Evolutionary conservation across 2,329 filamentous ascomycete genomes (phyloP).

Genomic region (Aspergillus tamarii): DNA sequence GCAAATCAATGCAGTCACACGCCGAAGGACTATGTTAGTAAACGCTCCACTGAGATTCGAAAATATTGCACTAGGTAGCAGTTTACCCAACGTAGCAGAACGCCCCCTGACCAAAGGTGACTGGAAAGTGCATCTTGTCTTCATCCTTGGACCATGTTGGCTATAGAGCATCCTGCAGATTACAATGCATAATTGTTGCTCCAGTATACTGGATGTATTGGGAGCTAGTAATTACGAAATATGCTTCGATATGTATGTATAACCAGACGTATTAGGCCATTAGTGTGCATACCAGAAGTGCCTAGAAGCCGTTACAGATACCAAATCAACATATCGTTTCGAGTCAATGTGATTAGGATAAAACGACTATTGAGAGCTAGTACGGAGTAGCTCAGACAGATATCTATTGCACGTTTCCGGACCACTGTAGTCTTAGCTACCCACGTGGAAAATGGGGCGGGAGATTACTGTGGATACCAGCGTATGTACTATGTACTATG

Average conservation of each 20-base stretch:
- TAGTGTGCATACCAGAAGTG: background rate
- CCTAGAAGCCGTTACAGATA: background rate
- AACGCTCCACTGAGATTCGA: background rate
- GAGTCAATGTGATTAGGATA: slow-evolving; percentile 20
- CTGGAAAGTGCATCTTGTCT: too few relatives aligned
- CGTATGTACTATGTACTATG: background rate
- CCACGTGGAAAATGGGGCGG: background rate
- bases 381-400: background rate
- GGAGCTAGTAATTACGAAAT: background rate
- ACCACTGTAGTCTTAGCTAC: background rate
- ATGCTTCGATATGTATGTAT: background rate
- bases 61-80: background rate
- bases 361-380: slow-evolving; percentile 10
- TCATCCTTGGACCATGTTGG: too few relatives aligned
- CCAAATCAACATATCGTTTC: background rate
- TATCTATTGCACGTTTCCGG: background rate
- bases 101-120: slow-evolving; percentile 6
- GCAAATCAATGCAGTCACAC: background rate
- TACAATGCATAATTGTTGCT: background rate
- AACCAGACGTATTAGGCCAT: background rate
- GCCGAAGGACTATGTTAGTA: background rate
- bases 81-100: background rate
- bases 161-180: too few relatives aligned
- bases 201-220: background rate
- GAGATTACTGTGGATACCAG: background rate